Percentiles rank a stretch among this genome's conserved stretches.
These are phyloP conservation scores for Nakaseomyces delphensis DNA, from an alignment of 1,139 yeast genomes.

Conservation along the genomic window DNA sequence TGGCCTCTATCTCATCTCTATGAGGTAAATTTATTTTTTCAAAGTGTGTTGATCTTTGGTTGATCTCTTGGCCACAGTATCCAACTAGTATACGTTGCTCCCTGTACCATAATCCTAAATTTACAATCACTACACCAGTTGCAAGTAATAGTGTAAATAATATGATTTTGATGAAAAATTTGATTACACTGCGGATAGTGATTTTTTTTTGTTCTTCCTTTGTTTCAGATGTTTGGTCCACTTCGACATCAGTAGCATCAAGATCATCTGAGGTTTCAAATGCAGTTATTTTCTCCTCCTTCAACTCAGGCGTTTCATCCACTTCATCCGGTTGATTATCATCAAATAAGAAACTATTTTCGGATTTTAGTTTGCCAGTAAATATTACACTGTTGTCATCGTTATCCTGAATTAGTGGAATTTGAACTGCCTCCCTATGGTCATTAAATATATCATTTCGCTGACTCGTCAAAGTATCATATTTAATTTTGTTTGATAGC, in stretches of 20 bases:
- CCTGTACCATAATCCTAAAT: constrained; percentile 49
- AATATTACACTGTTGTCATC: neutral
- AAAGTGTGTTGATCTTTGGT: neutral
- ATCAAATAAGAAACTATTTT: constrained; percentile 6
- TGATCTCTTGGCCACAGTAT: constrained; percentile 55
- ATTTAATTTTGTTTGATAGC: neutral
- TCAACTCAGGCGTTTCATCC: constrained; percentile 6
- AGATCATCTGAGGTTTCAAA: constrained; percentile 4
- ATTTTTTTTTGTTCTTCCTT: neutral
- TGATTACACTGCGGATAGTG: constrained; percentile 9
- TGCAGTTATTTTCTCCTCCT: constrained; percentile 2
- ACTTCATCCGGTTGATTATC: constrained; percentile 2
- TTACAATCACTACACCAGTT: constrained; percentile 17
- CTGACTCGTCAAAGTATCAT: neutral
- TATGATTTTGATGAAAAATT: constrained; percentile 11
- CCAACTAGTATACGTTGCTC: constrained; percentile 54
- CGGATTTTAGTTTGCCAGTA: constrained; percentile 1
- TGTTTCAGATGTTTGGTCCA: neutral
- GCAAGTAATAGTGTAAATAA: constrained; percentile 16
- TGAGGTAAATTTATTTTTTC: constrained; percentile 3
- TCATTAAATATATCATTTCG: neutral
- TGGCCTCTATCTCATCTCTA: constrained; percentile 10
- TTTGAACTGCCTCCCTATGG: neutral
- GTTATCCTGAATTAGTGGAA: neutral
- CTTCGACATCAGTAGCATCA: constrained; percentile 5